Percentiles rank a stretch among this genome's conserved stretches.
These are phyloP conservation scores for Verticillium albo-atrum DNA, from an alignment of 2,329 filamentous ascomycete genomes.

Conservation along the genomic window DNA sequence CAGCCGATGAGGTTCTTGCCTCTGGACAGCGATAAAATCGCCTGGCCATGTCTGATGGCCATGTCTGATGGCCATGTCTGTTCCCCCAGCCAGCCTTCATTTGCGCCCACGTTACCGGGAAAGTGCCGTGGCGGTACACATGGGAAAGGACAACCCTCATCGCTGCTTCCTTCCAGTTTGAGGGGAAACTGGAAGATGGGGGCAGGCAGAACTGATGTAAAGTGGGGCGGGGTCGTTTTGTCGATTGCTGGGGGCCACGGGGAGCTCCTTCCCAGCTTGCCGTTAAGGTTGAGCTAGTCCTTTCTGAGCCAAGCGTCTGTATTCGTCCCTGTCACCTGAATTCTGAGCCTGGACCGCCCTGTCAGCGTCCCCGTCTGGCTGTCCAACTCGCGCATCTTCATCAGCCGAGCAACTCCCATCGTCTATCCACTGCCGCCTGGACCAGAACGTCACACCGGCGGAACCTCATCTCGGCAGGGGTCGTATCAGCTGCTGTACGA, in stretches of 20 bases:
- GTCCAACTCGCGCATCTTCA: neutral
- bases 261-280: neutral
- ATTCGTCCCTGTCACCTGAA: neutral
- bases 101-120: no score
- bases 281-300: neutral
- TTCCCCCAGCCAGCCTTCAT: no score
- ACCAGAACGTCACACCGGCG: neutral
- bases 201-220: neutral
- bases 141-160: no score
- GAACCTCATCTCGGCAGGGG: neutral
- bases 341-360: neutral
- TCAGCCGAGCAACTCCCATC: neutral
- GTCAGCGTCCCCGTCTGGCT: neutral
- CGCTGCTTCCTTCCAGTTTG: neutral
- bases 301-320: slow-evolving; percentile 2
- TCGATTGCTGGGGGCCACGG: neutral
- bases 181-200: neutral
- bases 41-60: no score
- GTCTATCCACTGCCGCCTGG: neutral
- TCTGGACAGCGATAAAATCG: no score
- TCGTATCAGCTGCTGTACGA: neutral
- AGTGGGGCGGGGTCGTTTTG: neutral
- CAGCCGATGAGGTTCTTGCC: no score
- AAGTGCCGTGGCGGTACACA: no score
- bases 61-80: no score